phyloP scores from a whole-genome alignment of 176 grass and related monocot species.

The Bonia amplexicaulis region DNA sequence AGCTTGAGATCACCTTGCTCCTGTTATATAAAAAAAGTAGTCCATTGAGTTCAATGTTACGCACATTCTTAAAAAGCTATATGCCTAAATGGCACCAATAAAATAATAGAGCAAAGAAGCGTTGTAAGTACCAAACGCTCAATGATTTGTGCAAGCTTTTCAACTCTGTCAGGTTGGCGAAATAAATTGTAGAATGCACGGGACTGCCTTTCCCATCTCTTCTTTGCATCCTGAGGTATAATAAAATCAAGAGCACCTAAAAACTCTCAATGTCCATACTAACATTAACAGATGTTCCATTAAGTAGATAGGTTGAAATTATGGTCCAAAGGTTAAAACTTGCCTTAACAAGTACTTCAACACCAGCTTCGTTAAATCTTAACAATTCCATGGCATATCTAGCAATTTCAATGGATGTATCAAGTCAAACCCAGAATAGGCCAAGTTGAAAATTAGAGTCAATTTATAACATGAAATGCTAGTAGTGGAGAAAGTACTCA shows the following conservation, averaged over 20 bases:
- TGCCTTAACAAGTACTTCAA: slow-evolving; percentile 94
- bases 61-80: not conserved
- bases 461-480: slow-evolving; percentile 14
- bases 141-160: slow-evolving; percentile 87
- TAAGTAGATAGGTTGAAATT: not conserved
- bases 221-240: slow-evolving; percentile 66
- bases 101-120: slow-evolving; percentile 4
- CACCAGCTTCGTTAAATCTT: slow-evolving; percentile 90
- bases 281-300: not conserved
- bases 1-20: slow-evolving; percentile 98
- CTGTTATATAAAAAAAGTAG: slow-evolving; percentile 33
- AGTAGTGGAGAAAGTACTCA: slow-evolving; percentile 47
- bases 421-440: slow-evolving; percentile 24
- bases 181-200: slow-evolving; percentile 97
- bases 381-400: slow-evolving; percentile 93
- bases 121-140: slow-evolving; percentile 60
- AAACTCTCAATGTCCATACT: not conserved
- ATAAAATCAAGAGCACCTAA: slow-evolving; percentile 18
- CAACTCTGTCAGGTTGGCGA: slow-evolving; percentile 92
- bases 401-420: slow-evolving; percentile 31
- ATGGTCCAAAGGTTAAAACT: slow-evolving; percentile 28
- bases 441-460: not conserved
- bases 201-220: slow-evolving; percentile 95
- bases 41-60: not conserved
- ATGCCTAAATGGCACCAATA: not conserved